These are phyloP conservation scores for Hericium alpestre DNA, from an alignment of 768 basidiomycete species.

Conservation along the genomic window DNA sequence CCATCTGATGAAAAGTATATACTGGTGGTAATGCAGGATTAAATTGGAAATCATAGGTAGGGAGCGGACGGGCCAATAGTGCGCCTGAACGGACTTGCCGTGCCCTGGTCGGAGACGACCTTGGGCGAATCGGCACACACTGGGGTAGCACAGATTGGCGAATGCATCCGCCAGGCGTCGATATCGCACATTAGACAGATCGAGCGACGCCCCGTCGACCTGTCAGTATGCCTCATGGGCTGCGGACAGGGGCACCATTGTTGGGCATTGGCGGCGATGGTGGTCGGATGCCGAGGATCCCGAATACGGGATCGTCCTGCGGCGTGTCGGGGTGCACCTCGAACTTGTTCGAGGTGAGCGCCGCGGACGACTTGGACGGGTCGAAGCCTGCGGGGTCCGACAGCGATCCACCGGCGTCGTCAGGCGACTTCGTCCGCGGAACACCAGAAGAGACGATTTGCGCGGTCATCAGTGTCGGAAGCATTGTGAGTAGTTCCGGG, in stretches of 20 bases:
- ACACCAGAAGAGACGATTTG: conserved; percentile 57
- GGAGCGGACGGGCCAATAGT: too few species aligned
- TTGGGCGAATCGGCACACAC: too few species aligned
- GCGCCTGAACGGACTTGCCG: too few species aligned
- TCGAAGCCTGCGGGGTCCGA: conserved; percentile 69
- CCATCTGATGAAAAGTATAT: too few species aligned
- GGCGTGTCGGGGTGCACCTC: conserved; percentile 84
- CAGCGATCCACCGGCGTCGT: conserved; percentile 25
- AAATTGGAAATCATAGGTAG: too few species aligned
- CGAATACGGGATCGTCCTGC: conserved; percentile 44
- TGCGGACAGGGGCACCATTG: background rate
- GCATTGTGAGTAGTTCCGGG: conserved; percentile 66
- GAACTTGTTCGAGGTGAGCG: conserved; percentile 75
- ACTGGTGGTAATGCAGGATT: too few species aligned
- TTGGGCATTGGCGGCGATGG: background rate
- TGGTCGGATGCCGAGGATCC: conserved; percentile 5
- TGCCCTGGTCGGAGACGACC: too few species aligned
- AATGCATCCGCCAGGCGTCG: too few species aligned
- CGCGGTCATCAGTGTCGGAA: conserved; percentile 64
- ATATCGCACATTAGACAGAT: too few species aligned
- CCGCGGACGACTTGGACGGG: conserved; percentile 73
- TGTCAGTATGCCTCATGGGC: background rate
- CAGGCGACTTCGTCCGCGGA: conserved; percentile 29
- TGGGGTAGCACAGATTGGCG: too few species aligned
- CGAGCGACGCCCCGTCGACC: background rate